Evolutionary conservation across 2,329 filamentous ascomycete genomes (phyloP), one percentile per base, ranked within the genome.

Genomic region (Zymoseptoria pseudotritici): DNA sequence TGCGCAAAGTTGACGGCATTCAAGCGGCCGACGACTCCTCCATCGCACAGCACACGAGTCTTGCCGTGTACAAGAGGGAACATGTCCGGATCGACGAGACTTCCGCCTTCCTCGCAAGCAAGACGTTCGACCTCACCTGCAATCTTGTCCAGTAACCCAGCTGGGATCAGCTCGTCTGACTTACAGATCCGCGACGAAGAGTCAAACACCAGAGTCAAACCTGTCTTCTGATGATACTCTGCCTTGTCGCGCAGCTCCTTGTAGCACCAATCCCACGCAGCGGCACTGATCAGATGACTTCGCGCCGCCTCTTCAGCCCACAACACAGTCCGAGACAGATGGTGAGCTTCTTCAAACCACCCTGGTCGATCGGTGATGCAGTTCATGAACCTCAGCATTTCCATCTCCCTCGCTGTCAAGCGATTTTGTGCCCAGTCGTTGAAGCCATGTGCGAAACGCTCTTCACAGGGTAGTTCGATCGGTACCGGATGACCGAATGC

Each of bases 241-340:
- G 80, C 79, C 65, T 83, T 83, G 67, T 74, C 75, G 17, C 71
- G 74, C 0, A 84, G 75, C 64, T 84, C 81, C 6, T 72, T 64
- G n/a, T 82, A 54, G 46, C 70, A 72, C 63, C 64, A 57, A 56
- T 63, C 26, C 67, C 66, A 54, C 61, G 63, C 59, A 57, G 62
- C 17, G 55, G 59, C 17, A 57, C 58, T 17, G 57, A 66, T 21
- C 59, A 65, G 36, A 13, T 21, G 20, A 3, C 3, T 21, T 9
- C 29, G 26, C 31, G 10, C 5, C 9, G 36, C 54, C 31, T 56
- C 50, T 21, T 21, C 22, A 4, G 50, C 19, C 50, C 50, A 51
- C 11, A 24, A 4, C 3, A 17, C 50, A 6, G 13, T 17, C 9
- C 8, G 19, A 51, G 50, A 20, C 4, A 5, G 50, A 22, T 51